These are phyloP conservation scores for Geranomyces variabilis DNA, from an alignment of 192 early-diverging fungal species.

Conservation along the genomic window DNA sequence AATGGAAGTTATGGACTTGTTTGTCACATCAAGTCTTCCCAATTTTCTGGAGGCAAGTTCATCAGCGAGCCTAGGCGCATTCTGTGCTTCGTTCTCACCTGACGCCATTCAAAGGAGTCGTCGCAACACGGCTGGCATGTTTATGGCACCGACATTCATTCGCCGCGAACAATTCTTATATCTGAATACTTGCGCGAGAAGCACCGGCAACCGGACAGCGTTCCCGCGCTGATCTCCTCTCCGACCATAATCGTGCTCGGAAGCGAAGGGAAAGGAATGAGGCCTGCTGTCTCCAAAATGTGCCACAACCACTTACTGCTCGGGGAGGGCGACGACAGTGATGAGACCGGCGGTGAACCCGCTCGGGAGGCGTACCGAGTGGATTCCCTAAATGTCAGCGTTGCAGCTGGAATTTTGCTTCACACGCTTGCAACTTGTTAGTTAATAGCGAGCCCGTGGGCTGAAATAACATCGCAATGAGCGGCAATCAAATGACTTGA, in stretches of 20 bases:
- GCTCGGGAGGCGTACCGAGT: slow-evolving; percentile 42
- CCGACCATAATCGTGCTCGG: slow-evolving; percentile 67
- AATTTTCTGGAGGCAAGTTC: slow-evolving; percentile 58
- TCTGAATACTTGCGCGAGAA: slow-evolving; percentile 1
- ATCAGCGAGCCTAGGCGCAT: no score
- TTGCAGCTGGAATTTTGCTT: slow-evolving; percentile 48
- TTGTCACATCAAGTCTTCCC: slow-evolving; percentile 54
- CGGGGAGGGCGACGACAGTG: slow-evolving; percentile 9
- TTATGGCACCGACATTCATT: slow-evolving; percentile 33
- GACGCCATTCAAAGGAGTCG: background rate
- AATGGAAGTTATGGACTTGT: slow-evolving; percentile 66
- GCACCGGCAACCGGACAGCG: background rate
- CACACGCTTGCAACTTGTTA: slow-evolving; percentile 23
- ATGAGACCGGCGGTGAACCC: background rate
- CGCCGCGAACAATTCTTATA: slow-evolving; percentile 21
- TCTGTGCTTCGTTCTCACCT: no score
- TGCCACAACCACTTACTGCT: slow-evolving; percentile 67
- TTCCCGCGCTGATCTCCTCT: slow-evolving; percentile 26
- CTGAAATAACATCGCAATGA: no score
- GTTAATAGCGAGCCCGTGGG: background rate
- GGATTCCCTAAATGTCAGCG: slow-evolving; percentile 46
- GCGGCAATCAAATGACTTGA: no score
- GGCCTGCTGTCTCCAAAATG: slow-evolving; percentile 53
- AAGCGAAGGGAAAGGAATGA: slow-evolving; percentile 67
- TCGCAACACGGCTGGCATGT: slow-evolving; percentile 29